Evolutionary conservation across 495 filamentous ascomycete species (phyloP), one percentile per base, ranked within the genome.

Genomic region (Saxophila tyrrhenica): DNA sequence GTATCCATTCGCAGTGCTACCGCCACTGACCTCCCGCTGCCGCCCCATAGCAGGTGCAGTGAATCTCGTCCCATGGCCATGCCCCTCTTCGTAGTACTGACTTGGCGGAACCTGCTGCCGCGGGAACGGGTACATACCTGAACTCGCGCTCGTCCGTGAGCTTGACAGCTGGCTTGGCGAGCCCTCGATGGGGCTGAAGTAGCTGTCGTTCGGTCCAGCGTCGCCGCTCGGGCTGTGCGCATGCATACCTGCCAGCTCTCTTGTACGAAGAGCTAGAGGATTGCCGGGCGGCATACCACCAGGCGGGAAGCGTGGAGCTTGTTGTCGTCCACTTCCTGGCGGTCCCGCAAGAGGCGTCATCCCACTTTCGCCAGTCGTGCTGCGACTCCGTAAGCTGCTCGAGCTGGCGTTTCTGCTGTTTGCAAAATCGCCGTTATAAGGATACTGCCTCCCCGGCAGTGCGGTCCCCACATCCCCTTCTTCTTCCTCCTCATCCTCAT

Each of bases 161-260:
- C 25, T 41, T 16, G 51, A 48, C 22, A 39, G 29, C 3, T 23
- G 23, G 45, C 17, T 49, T 9, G 92, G 89, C 1, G 89, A 90
- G 53, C 96, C 89, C 13, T 76, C 78, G 10, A 81, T 77, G 0
- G 92, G 92, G 0, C 91, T 96, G 67, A 98, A 98, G 65, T 95
- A 96, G 8, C 89, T 95, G 46, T 84, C 76, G 66, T 43, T 54
- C 70, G 64, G 22, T 52, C 73, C 67, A 54, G 22, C 32, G 13
- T 20, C 35, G 2, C 17, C 52, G 16, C 23, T 39, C 44, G 25
- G 25, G 16, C 23, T 48, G 20, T 23, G n/a, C 16, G 42, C 52
- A 35, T 35, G 29, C 13, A 13, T 13, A 13, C 29, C 29, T 56
- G 64, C 42, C 47, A 69, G 52, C 62, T 77, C 47, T 25, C 50